Evolutionary conservation across 345 rosid species (phyloP).

Genomic region (Cardamine chenopodiifolia): DNA sequence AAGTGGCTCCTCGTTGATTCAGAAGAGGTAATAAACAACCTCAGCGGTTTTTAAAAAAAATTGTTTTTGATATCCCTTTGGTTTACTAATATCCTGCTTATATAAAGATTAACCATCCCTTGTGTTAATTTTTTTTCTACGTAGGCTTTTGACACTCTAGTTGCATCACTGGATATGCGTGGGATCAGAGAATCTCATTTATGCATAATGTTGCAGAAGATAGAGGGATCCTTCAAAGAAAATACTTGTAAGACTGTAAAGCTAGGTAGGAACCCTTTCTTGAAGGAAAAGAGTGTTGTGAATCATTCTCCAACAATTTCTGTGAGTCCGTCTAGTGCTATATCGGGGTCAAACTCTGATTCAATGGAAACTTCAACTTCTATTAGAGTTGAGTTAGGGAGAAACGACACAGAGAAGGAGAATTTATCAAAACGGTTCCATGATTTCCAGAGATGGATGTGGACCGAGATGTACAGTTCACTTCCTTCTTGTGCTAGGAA

Average conservation of each 20-base stretch:
- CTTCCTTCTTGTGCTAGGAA: slow-evolving; percentile 54
- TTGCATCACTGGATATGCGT: slow-evolving; percentile 79
- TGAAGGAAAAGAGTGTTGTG: slow-evolving; percentile 44
- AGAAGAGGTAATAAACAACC: slow-evolving; percentile 65
- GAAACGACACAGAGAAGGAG: slow-evolving; percentile 64
- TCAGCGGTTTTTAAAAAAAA: background rate
- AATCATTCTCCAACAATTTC: slow-evolving; percentile 45
- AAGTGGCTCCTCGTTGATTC: slow-evolving; percentile 90
- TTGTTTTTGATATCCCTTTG: background rate
- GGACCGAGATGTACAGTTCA: slow-evolving; percentile 66
- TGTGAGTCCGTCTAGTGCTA: slow-evolving; percentile 64
- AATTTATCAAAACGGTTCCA: slow-evolving; percentile 68
- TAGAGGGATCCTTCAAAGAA: slow-evolving; percentile 77
- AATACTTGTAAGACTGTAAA: slow-evolving; percentile 49
- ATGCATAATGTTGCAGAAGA: slow-evolving; percentile 82
- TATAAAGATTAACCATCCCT: slow-evolving; percentile 11
- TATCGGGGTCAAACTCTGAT: slow-evolving; percentile 60
- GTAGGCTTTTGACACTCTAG: slow-evolving; percentile 88
- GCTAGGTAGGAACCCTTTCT: slow-evolving; percentile 36
- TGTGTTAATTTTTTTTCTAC: slow-evolving; percentile 18
- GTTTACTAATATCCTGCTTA: background rate
- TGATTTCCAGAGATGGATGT: slow-evolving; percentile 82
- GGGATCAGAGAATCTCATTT: slow-evolving; percentile 97
- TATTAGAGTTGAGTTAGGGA: slow-evolving; percentile 78
- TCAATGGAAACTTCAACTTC: slow-evolving; percentile 53